These are phyloP conservation scores for Endotrypanum monterogeii DNA, from an alignment of 208 protist genomes.

Conservation along the genomic window DNA sequence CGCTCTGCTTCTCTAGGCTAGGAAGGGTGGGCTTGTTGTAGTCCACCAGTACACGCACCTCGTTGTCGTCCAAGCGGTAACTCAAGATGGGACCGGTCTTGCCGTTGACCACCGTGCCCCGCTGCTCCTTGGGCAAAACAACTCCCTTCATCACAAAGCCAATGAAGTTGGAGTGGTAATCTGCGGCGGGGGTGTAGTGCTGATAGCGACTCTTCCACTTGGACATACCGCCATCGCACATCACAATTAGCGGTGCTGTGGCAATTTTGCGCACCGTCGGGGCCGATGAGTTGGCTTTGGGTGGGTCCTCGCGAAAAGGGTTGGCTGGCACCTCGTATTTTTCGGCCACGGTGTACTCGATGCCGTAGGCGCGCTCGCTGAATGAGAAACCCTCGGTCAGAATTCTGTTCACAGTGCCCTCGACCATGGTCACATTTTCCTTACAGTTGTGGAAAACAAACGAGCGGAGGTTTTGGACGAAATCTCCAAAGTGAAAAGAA, in stretches of 20 bases:
- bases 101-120: constrained; percentile 91
- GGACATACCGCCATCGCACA: constrained; percentile 93
- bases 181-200: constrained; percentile 73
- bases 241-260: constrained; percentile 88
- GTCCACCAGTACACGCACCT: constrained; percentile 85
- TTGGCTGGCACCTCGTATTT: constrained; percentile 57
- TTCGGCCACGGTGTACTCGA: constrained; percentile 66
- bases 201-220: constrained; percentile 90
- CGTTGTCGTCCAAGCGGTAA: constrained; percentile 85
- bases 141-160: constrained; percentile 78
- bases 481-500: constrained; percentile 94
- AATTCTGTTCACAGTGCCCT: constrained; percentile 79
- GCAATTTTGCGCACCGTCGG: constrained; percentile 49
- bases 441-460: constrained; percentile 69
- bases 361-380: constrained; percentile 79
- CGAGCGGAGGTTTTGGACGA: constrained; percentile 89
- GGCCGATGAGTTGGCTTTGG: constrained; percentile 28
- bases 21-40: constrained; percentile 83
- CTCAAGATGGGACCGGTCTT: constrained; percentile 91
- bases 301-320: constrained; percentile 53
- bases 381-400: constrained; percentile 53
- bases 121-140: constrained; percentile 76
- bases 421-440: constrained; percentile 82
- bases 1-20: constrained; percentile 69
- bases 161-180: constrained; percentile 91